phyloP scores from a whole-genome alignment of 2,329 filamentous ascomycete genomes.

The Sclerotiophoma versabilis region DNA sequence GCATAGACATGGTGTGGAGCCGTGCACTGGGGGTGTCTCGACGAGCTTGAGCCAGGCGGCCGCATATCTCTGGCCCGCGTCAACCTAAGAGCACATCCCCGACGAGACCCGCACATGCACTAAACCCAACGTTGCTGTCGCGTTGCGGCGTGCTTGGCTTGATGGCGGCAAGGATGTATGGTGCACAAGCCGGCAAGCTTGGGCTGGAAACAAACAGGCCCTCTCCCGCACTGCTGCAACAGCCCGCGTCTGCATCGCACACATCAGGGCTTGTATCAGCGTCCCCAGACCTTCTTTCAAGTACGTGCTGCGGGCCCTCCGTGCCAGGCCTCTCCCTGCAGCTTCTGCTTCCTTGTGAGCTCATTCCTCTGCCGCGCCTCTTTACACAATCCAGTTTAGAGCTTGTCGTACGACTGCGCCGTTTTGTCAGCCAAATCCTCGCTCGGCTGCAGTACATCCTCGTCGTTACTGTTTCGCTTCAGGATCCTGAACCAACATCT shows the following conservation, averaged over 20 bases:
- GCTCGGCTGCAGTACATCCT: conserved; percentile 32
- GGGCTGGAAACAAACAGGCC: conserved; percentile 42
- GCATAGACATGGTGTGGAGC: conserved; percentile 32
- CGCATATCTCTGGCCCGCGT: conserved; percentile 39
- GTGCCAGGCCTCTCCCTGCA: conserved; percentile 44
- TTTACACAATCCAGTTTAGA: conserved; percentile 26
- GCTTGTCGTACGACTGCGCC: conserved; percentile 33
- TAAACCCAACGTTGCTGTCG: conserved; percentile 40
- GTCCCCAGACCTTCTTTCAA: conserved; percentile 44
- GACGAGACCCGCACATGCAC: conserved; percentile 40
- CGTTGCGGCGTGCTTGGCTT: conserved; percentile 38
- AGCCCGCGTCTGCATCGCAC: conserved; percentile 43
- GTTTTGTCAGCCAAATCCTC: conserved; percentile 40
- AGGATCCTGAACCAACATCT: conserved; percentile 40
- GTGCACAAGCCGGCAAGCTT: conserved; percentile 38
- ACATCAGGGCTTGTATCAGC: conserved; percentile 42
- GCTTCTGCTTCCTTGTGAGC: conserved; percentile 29
- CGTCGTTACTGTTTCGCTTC: conserved; percentile 42
- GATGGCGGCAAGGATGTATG: conserved; percentile 35
- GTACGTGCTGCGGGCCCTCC: conserved; percentile 45
- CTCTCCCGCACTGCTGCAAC: conserved; percentile 43
- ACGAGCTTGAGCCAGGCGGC: conserved; percentile 33
- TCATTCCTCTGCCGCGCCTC: conserved; percentile 32
- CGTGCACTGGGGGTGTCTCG: conserved; percentile 24
- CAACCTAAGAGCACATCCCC: conserved; percentile 37